Conservation (phyloP, 352 stramenopile genomes). For the Nothophytophthora sp. region DNA sequence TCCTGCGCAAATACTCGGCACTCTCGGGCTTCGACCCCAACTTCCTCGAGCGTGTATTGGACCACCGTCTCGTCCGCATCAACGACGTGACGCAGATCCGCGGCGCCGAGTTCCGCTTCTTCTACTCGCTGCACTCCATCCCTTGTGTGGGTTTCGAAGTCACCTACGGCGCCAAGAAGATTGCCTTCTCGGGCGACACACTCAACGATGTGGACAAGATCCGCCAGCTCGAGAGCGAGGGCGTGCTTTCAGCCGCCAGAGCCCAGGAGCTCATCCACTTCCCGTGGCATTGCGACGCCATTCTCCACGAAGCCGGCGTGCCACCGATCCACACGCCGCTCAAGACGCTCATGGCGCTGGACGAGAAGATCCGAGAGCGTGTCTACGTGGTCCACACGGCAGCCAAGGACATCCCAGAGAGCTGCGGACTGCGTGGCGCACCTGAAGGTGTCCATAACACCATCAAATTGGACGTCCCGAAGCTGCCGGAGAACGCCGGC, state of each 20-base stretch:
- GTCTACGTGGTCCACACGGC: conserved; percentile 96
- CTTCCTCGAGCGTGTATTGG: conserved; percentile 92
- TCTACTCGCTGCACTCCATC: conserved; percentile 96
- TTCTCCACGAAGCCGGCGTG: conserved; percentile 95
- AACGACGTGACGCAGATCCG: conserved; percentile 94
- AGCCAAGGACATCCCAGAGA: conserved; percentile 74
- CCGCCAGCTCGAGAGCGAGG: conserved; percentile 73
- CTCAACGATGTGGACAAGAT: conserved; percentile 95
- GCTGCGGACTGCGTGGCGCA: conserved; percentile 83
- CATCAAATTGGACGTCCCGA: conserved; percentile 72
- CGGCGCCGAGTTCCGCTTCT: conserved; percentile 95
- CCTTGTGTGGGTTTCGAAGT: conserved; percentile 95
- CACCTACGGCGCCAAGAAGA: conserved; percentile 92
- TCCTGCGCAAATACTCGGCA: conserved; percentile 96
- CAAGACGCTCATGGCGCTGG: conserved; percentile 91
- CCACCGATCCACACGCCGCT: conserved; percentile 96
- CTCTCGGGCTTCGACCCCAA: conserved; percentile 91
- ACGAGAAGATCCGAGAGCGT: conserved; percentile 87
- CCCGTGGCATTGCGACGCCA: conserved; percentile 92
- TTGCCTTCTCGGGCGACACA: conserved; percentile 96
- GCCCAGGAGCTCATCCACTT: conserved; percentile 93
- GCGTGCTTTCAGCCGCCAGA: conserved; percentile 83
- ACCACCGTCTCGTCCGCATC: conserved; percentile 92
- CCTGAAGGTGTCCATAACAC: conserved; percentile 90
- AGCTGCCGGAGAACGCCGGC: conserved; percentile 72